A percentile compares a stretch with the other conserved stretches of the same genome.
phyloP scores from a whole-genome alignment of 2,329 filamentous ascomycete genomes.

The Atkinsonella texensis region DNA sequence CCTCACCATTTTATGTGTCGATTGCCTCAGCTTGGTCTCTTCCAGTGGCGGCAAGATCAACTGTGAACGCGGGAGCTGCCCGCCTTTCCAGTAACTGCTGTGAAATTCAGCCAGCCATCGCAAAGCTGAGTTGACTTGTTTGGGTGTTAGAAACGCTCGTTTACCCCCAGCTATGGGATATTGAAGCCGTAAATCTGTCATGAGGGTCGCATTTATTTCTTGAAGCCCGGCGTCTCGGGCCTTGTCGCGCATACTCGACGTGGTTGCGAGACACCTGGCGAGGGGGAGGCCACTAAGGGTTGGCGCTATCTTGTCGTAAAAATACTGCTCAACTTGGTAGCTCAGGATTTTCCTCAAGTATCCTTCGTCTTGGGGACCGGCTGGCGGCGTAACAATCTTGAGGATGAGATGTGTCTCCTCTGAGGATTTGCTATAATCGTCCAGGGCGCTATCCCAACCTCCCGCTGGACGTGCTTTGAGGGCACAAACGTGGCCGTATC shows the following conservation, averaged over 20 bases:
- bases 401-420: conserved; percentile 33
- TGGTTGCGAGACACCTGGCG: conserved; percentile 37
- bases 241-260: conserved; percentile 15
- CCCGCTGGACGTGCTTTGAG: conserved; percentile 29
- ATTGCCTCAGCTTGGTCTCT: conserved; percentile 26
- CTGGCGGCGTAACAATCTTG: conserved; percentile 47
- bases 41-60: conserved; percentile 43
- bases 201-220: conserved; percentile 38
- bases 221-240: conserved; percentile 18
- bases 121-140: conserved; percentile 40
- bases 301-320: conserved; percentile 46
- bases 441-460: conserved; percentile 9
- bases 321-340: conserved; percentile 55
- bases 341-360: conserved; percentile 54
- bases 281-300: conserved; percentile 33
- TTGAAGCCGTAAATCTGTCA: conserved; percentile 40
- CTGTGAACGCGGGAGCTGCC: conserved; percentile 12
- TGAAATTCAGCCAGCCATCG: conserved; percentile 55
- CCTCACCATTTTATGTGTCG: conserved; percentile 7
- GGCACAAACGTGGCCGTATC: conserved; percentile 44
- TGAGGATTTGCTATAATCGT: background rate
- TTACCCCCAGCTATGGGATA: conserved; percentile 48
- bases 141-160: conserved; percentile 29
- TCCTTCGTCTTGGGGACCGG: conserved; percentile 36
- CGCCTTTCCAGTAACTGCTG: conserved; percentile 33